Evolutionary conservation across 345 rosid species (phyloP), one percentile per base, ranked within the genome.

Genomic region (Gossypium anomalum): DNA sequence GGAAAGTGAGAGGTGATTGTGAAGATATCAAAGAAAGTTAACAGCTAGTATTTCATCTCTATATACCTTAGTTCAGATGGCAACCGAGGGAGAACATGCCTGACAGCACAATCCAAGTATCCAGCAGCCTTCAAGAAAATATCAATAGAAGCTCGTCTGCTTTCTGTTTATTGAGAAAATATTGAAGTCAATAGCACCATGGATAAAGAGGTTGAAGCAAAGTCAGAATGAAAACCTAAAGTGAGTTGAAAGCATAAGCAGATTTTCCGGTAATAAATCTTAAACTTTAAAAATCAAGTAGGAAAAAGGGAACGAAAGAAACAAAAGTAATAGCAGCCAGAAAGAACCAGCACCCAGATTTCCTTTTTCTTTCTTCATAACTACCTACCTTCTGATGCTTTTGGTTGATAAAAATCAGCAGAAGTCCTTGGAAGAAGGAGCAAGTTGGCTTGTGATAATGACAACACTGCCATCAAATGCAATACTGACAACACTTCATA

Each of bases 61-160:
- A 67, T 19, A 75, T 82, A 96, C 99, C 98, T 90, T 78, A 85
- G 80, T 72, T 88, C 92, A 76, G 83, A 67, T 34, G 95, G 85
- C 67, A 96, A 80, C 71, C 89, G 97, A 65, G 99, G 99, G 49
- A 96, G 92, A 75, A 93, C 97, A 82, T 90, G 81, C 41, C 88
- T 90, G 53, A 93, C 88, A 41, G 98, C 98, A 85, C 92, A 93
- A 75, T 96, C 99, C 80, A 96, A 82, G 81, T 89, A 90, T 78
- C 99, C 99, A 51, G 97, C 97, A 66, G 99, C 99, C 87, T 89
- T 93, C 84, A 96, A 83, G 89, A 96, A 93, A 82, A 92, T 88
- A 74, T 96, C 97, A 71, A 96, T 64, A 0, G 97, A 86, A 48
- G 93, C 88, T 76, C 94, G 85, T 86, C 96, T 87, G 86, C 86